Evolutionary conservation across 176 grass and related monocot genomes (phyloP).

Genomic region (Phoenix dactylifera): DNA sequence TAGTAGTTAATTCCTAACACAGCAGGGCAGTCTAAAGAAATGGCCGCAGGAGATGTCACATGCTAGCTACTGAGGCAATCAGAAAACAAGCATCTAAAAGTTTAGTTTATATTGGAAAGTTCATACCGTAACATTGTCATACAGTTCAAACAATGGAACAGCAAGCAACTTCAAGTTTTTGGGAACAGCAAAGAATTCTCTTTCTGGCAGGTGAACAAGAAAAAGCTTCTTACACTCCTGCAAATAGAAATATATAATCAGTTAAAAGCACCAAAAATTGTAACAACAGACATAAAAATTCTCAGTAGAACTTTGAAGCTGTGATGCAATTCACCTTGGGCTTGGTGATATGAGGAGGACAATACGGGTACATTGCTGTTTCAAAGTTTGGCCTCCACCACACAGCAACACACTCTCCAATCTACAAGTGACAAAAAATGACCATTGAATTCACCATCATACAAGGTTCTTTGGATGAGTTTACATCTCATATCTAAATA

Average conservation of each 20-base stretch:
- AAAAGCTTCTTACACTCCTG: slow-evolving; percentile 99
- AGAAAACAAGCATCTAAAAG: too few species aligned
- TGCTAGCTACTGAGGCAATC: too few species aligned
- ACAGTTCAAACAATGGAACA: slow-evolving; percentile 96
- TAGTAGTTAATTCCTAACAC: too few species aligned
- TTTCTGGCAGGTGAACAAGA: slow-evolving; percentile 90
- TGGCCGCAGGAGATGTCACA: too few species aligned
- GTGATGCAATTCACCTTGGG: slow-evolving; percentile 57
- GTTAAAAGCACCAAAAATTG: background rate
- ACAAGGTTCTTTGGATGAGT: too few species aligned
- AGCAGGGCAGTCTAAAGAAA: too few species aligned
- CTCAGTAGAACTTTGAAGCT: too few species aligned
- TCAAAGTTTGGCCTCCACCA: slow-evolving; percentile 99
- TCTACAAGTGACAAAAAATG: slow-evolving; percentile 31
- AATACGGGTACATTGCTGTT: slow-evolving; percentile 99
- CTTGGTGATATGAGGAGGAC: slow-evolving; percentile 96
- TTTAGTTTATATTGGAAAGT: too few species aligned
- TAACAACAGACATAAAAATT: background rate
- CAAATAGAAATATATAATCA: background rate
- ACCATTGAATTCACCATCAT: too few species aligned
- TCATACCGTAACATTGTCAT: slow-evolving; percentile 93
- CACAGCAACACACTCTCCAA: slow-evolving; percentile 97
- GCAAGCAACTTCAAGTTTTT: slow-evolving; percentile 99
- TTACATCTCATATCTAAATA: too few species aligned
- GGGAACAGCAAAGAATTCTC: slow-evolving; percentile 98